A percentile compares a stretch with the other conserved stretches of the same genome.
These are phyloP conservation scores for Clonostachys solani DNA, from an alignment of 2,329 filamentous ascomycete genomes.

Conservation along the genomic window DNA sequence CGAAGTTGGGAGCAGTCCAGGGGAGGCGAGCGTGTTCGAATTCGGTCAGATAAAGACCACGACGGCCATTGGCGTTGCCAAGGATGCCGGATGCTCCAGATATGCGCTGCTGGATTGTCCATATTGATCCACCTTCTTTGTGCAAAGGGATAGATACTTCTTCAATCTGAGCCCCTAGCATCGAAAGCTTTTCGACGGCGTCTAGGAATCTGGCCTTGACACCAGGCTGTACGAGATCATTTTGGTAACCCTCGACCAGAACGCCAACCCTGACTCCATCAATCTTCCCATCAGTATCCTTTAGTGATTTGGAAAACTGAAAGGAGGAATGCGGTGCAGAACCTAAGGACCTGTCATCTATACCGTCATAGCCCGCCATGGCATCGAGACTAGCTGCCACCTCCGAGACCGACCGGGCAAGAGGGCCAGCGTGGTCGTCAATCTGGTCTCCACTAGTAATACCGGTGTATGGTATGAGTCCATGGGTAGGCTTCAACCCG, in stretches of 20 bases:
- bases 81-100: conserved; percentile 35
- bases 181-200: conserved; percentile 31
- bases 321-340: conserved; percentile 19
- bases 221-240: conserved; percentile 26
- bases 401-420: conserved; percentile 33
- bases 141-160: conserved; percentile 47
- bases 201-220: conserved; percentile 34
- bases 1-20: conserved; percentile 40
- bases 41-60: conserved; percentile 43
- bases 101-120: conserved; percentile 43
- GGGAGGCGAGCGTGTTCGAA: conserved; percentile 42
- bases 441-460: conserved; percentile 41
- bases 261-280: conserved; percentile 32
- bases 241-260: conserved; percentile 37
- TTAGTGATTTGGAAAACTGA: conserved; percentile 1
- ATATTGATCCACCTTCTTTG: conserved; percentile 40
- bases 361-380: conserved; percentile 41
- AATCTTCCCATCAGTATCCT: not conserved
- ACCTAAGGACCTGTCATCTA: conserved; percentile 38
- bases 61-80: conserved; percentile 36
- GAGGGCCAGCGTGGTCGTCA: conserved; percentile 44
- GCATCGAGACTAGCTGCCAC: conserved; percentile 34
- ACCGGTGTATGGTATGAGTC: conserved; percentile 46
- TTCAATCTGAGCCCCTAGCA: conserved; percentile 42
- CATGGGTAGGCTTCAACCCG: conserved; percentile 46